These are phyloP conservation scores for Coprinopsis marcescibilis DNA, from an alignment of 768 basidiomycete genomes.

Conservation along the genomic window DNA sequence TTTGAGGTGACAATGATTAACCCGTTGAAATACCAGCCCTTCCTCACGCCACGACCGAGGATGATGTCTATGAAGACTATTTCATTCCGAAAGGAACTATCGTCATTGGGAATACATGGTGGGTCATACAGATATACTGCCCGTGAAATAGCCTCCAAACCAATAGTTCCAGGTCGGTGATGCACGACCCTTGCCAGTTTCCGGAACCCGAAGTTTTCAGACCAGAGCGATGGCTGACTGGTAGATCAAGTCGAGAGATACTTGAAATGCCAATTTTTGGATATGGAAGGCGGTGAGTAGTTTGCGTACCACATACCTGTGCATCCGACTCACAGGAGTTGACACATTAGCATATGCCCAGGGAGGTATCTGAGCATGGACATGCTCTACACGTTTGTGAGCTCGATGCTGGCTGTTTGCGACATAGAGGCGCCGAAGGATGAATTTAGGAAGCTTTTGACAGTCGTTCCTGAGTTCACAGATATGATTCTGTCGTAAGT, in stretches of 20 bases:
- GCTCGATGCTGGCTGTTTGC: slow-evolving; percentile 26
- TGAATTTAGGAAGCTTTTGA: slow-evolving; percentile 14
- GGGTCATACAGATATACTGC: neutral
- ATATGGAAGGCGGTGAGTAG: slow-evolving; percentile 33
- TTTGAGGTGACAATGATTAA: neutral
- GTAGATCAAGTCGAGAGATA: slow-evolving; percentile 22
- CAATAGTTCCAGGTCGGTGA: slow-evolving; percentile 24
- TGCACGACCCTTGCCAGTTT: slow-evolving; percentile 27
- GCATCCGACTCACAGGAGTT: neutral
- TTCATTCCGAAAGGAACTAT: slow-evolving; percentile 28
- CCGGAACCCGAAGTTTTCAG: slow-evolving; percentile 32
- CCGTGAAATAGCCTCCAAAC: neutral
- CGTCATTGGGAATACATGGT: slow-evolving; percentile 27
- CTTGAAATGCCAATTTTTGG: slow-evolving; percentile 31
- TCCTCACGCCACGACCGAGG: slow-evolving; percentile 6
- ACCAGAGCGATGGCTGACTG: slow-evolving; percentile 44
- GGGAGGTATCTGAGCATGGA: slow-evolving; percentile 26
- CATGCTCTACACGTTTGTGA: slow-evolving; percentile 25
- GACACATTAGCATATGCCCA: slow-evolving; percentile 26
- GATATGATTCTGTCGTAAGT: slow-evolving; percentile 5
- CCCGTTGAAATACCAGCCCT: neutral
- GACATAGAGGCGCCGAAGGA: slow-evolving; percentile 21
- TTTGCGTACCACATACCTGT: neutral
- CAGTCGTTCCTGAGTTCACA: slow-evolving; percentile 4
- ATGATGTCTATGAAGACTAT: slow-evolving; percentile 8